phyloP scores from a whole-genome alignment of 495 filamentous ascomycete species.

The Neurospora sp. region DNA sequence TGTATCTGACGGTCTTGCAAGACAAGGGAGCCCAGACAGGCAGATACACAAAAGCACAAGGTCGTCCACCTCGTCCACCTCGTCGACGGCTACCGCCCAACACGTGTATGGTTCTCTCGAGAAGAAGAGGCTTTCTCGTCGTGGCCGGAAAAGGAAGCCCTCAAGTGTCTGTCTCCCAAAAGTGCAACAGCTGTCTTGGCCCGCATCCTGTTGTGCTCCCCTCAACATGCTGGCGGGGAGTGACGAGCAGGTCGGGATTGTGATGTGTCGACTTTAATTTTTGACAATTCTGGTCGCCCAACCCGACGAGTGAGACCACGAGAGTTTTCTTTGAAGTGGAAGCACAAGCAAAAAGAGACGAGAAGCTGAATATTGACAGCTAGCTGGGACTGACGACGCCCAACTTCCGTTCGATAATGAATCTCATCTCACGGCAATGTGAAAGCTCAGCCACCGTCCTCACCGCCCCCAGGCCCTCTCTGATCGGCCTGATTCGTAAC shows the following conservation, averaged over 20 bases:
- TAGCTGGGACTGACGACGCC: slow-evolving; percentile 13
- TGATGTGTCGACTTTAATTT: slow-evolving; percentile 1
- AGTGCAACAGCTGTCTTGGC: slow-evolving; percentile 2
- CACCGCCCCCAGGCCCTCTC: slow-evolving; percentile 19
- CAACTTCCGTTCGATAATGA: slow-evolving; percentile 3
- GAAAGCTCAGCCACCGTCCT: slow-evolving; percentile 22
- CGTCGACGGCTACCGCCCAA: not conserved
- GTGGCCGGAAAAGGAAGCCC: not conserved
- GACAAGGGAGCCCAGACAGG: not conserved
- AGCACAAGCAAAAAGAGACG: slow-evolving; percentile 2
- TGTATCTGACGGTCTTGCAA: not conserved
- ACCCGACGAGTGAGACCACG: not conserved
- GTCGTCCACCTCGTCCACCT: not conserved
- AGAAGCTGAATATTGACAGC: slow-evolving; percentile 1
- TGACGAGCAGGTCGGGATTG: slow-evolving; percentile 3
- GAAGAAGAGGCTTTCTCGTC: not conserved
- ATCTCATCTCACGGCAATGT: not conserved
- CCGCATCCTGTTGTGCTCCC: slow-evolving; percentile 4
- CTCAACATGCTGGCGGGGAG: slow-evolving; percentile 6
- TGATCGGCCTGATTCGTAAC: not conserved
- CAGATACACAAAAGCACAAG: slow-evolving; percentile 1
- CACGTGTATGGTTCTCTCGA: not conserved
- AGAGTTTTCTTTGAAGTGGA: not conserved
- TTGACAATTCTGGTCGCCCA: not conserved
- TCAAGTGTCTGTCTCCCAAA: slow-evolving; percentile 2